Conservation (phyloP, 2,329 filamentous ascomycete species). For the Monilinia aucupariae region DNA sequence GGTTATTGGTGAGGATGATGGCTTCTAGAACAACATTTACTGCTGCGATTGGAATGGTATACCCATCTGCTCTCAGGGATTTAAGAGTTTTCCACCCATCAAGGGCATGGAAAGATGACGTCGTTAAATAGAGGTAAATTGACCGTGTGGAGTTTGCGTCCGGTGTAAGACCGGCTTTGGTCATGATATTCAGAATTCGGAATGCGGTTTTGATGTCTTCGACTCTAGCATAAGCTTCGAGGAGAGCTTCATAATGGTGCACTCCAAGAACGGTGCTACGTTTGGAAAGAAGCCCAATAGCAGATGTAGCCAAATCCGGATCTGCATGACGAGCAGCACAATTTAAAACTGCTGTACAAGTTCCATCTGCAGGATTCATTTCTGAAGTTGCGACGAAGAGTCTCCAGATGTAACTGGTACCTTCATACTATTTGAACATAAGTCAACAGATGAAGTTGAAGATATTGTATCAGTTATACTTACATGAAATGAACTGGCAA, state of each 20-base stretch:
- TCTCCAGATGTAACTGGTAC: constrained; percentile 67
- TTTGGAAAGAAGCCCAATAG: constrained; percentile 59
- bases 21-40: constrained; percentile 41
- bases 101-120: constrained; percentile 40
- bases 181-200: constrained; percentile 68
- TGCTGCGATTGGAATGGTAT: constrained; percentile 46
- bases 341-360: constrained; percentile 63
- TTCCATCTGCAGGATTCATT: constrained; percentile 58
- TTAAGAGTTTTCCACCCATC: constrained; percentile 54
- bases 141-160: constrained; percentile 56
- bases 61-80: constrained; percentile 45
- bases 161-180: constrained; percentile 53
- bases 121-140: constrained; percentile 53
- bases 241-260: constrained; percentile 74
- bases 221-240: constrained; percentile 60
- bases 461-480: constrained; percentile 31
- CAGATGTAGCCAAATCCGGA: constrained; percentile 61
- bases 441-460: not conserved
- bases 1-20: constrained; percentile 32
- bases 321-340: constrained; percentile 67
- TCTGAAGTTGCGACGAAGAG: constrained; percentile 53
- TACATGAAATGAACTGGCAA: constrained; percentile 59
- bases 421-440: constrained; percentile 46
- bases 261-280: constrained; percentile 52
- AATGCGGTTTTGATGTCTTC: constrained; percentile 62